These are phyloP conservation scores for Aspergillus wentii DNA, from an alignment of 495 filamentous ascomycete genomes.

Conservation along the genomic window DNA sequence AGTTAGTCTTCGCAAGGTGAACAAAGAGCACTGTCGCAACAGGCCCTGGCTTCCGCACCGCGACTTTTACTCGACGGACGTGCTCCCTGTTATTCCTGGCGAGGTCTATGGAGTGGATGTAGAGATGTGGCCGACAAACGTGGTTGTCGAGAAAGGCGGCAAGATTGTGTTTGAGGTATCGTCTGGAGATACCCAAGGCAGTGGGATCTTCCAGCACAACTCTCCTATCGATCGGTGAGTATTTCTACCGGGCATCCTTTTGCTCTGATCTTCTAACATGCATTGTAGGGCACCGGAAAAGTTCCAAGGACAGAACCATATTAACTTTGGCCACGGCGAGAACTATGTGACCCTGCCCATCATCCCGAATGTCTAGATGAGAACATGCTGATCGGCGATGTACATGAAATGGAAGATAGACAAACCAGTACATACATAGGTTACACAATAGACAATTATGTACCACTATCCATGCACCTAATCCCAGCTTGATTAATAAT, in stretches of 20 bases:
- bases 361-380: conserved; percentile 31
- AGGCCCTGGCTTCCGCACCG: conserved; percentile 53
- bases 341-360: conserved; percentile 55
- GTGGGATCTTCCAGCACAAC: conserved; percentile 53
- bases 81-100: conserved; percentile 46
- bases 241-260: background rate
- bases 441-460: too few relatives aligned
- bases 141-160: conserved; percentile 46
- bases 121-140: conserved; percentile 67
- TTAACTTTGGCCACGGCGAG: conserved; percentile 49
- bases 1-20: conserved; percentile 47
- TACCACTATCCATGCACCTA: too few relatives aligned
- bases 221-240: conserved; percentile 38
- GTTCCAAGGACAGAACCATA: conserved; percentile 48
- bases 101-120: conserved; percentile 60
- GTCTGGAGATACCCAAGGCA: conserved; percentile 57
- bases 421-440: too few relatives aligned
- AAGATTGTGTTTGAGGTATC: conserved; percentile 54
- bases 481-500: too few relatives aligned
- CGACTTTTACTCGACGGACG: conserved; percentile 54
- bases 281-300: conserved; percentile 30
- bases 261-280: background rate
- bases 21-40: conserved; percentile 44
- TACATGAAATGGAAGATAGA: background rate
- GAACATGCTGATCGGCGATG: background rate